phyloP scores from a whole-genome alignment of 2,329 filamentous ascomycete species.

The Diaporthe australafricana region DNA sequence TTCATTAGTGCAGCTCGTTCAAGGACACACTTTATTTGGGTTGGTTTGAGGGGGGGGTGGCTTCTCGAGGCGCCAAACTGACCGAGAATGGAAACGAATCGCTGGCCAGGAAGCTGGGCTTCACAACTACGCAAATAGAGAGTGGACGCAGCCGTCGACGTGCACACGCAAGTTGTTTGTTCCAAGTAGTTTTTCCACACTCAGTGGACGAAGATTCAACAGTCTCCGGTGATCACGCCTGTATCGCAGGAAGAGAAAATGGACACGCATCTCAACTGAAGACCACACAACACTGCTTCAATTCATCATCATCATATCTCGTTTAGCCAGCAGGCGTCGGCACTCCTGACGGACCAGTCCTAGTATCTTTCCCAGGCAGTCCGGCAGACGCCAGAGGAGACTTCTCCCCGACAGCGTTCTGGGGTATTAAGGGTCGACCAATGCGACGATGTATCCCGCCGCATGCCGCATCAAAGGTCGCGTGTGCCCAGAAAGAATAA shows the following conservation, averaged over 20 bases:
- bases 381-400: background rate
- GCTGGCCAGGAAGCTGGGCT: no score
- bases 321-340: background rate
- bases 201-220: background rate
- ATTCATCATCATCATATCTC: conserved; percentile 18
- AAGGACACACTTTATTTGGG: no score
- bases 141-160: no score
- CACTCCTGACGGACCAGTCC: background rate
- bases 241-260: background rate
- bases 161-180: no score
- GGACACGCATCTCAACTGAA: background rate
- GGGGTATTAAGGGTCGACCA: background rate
- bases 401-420: background rate
- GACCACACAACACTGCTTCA: background rate
- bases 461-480: background rate
- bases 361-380: no score
- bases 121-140: no score
- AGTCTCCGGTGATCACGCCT: no score
- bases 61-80: no score
- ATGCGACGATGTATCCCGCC: background rate
- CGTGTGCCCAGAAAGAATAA: background rate
- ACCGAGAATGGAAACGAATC: background rate
- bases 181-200: background rate
- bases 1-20: no score
- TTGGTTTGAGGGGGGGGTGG: no score